These are phyloP conservation scores for Candida buenavistaensis DNA, from an alignment of 1,139 yeast genomes.

Conservation along the genomic window DNA sequence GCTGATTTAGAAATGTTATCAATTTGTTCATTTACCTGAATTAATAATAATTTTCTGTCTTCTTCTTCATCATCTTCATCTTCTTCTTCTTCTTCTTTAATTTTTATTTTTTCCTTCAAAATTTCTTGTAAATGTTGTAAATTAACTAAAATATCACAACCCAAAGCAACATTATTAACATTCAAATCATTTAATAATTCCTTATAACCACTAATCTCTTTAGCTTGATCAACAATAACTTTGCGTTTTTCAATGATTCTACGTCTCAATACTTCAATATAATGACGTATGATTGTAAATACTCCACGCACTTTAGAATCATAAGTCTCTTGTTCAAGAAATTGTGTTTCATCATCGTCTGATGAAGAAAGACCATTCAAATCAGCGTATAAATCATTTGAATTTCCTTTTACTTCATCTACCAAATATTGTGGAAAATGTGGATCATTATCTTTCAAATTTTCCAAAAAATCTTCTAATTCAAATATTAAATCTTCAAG, in stretches of 20 bases:
- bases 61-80: neutral
- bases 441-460: slow-evolving; percentile 3
- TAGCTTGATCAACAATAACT: neutral
- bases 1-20: neutral
- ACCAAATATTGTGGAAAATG: slow-evolving; percentile 2
- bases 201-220: neutral
- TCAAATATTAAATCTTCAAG: slow-evolving; percentile 5
- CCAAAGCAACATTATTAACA: slow-evolving; percentile 1
- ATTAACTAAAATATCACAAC: slow-evolving; percentile 1
- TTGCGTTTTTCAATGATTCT: neutral
- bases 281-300: neutral
- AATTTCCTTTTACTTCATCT: neutral
- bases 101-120: slow-evolving; percentile 1
- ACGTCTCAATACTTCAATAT: slow-evolving; percentile 2
- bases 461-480: slow-evolving; percentile 6
- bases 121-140: slow-evolving; percentile 1
- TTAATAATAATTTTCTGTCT: too few relatives aligned
- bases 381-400: slow-evolving; percentile 1
- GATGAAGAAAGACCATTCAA: slow-evolving; percentile 2
- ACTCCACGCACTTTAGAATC: slow-evolving; percentile 1
- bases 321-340: neutral
- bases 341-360: slow-evolving; percentile 1
- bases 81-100: slow-evolving; percentile 1
- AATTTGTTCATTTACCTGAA: neutral
- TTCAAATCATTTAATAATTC: neutral